These are phyloP conservation scores for Metschnikowia baotianmanensis DNA, from an alignment of 805 yeast species.

Conservation along the genomic window DNA sequence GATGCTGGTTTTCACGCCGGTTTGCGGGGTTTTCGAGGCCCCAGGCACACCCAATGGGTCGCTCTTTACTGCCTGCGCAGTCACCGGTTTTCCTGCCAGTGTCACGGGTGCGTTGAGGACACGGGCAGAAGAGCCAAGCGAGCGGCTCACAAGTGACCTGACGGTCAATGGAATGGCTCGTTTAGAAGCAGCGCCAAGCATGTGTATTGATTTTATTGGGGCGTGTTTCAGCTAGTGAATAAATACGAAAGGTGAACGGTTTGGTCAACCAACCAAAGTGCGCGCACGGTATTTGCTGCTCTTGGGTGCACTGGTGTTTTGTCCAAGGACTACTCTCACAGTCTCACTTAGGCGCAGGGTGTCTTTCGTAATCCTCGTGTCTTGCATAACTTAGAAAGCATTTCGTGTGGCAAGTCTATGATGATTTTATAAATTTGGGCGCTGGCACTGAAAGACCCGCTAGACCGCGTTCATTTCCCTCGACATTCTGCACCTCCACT, in stretches of 20 bases:
- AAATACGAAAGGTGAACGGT: not conserved
- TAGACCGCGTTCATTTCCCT: too few species aligned
- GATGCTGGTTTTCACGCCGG: constrained; percentile 13
- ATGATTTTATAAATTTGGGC: too few species aligned
- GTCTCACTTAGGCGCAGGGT: too few species aligned
- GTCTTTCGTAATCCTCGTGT: too few species aligned
- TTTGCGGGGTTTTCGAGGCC: not conserved
- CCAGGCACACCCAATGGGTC: constrained; percentile 6
- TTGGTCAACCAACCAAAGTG: not conserved
- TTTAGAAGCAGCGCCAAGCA: constrained; percentile 14
- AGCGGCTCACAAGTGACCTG: constrained; percentile 7
- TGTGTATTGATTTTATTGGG: not conserved
- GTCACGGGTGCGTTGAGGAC: constrained; percentile 12
- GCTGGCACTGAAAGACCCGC: too few species aligned
- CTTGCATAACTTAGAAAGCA: too few species aligned
- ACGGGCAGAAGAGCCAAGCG: constrained; percentile 14
- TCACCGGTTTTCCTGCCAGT: constrained; percentile 17
- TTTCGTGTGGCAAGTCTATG: too few species aligned
- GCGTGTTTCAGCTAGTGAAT: not conserved
- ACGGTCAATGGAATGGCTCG: constrained; percentile 5
- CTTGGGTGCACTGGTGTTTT: constrained; percentile 4
- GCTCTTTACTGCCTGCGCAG: constrained; percentile 18
- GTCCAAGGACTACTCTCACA: too few species aligned
- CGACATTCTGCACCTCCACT: too few species aligned
- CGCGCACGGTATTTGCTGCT: not conserved